phyloP scores from a whole-genome alignment of 2,329 filamentous ascomycete species.

The Sclerotinia subarctica region DNA sequence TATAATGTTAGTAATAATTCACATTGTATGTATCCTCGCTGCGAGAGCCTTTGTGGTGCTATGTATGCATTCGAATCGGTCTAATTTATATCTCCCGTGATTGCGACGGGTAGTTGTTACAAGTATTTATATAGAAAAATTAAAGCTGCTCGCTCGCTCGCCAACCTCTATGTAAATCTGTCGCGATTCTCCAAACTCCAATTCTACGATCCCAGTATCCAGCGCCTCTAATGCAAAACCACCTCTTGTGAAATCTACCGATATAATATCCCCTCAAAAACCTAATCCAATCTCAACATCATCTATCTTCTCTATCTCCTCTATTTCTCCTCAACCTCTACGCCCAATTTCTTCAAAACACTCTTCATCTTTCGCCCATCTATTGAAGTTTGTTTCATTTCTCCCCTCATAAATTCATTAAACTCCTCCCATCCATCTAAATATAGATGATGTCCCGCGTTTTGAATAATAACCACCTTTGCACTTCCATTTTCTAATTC shows the following conservation, averaged over 20 bases:
- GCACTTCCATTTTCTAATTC: constrained; percentile 72
- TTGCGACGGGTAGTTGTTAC: neutral
- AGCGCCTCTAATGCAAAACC: neutral
- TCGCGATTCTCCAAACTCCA: neutral
- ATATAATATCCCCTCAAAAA: neutral
- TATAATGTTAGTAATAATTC: neutral
- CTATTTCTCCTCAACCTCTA: constrained; percentile 2
- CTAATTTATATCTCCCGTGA: neutral
- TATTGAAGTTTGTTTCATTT: constrained; percentile 57
- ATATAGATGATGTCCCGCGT: constrained; percentile 70
- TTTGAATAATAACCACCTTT: constrained; percentile 74
- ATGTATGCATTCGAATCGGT: neutral
- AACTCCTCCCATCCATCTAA: constrained; percentile 69
- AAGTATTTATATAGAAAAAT: neutral
- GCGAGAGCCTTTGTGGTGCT: neutral
- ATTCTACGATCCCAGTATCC: neutral
- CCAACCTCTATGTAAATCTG: neutral
- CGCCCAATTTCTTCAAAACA: constrained; percentile 1
- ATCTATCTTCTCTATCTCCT: neutral
- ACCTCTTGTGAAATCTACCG: neutral
- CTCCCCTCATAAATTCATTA: constrained; percentile 60
- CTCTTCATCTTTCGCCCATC: constrained; percentile 25
- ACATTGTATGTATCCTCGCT: neutral
- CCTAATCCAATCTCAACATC: neutral
- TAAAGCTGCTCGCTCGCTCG: neutral